These are phyloP conservation scores for Pseudotsuga menziesii DNA, from an alignment of 75 land plant species.

Conservation along the genomic window DNA sequence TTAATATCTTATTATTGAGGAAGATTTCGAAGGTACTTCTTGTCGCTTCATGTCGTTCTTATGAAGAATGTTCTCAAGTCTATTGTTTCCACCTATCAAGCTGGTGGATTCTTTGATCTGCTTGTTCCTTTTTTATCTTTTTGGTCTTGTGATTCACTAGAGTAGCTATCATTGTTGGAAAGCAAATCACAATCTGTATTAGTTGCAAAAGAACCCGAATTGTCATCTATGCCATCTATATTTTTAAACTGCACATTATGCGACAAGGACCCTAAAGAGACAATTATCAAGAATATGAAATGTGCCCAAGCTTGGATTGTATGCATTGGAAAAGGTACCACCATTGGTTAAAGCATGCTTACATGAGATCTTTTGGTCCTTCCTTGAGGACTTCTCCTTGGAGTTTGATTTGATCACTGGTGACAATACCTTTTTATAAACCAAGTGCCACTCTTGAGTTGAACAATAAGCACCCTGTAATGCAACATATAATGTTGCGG, in stretches of 20 bases:
- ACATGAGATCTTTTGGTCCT: slow-evolving; percentile 33
- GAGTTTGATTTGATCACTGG: slow-evolving; percentile 53
- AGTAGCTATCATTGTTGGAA: slow-evolving; percentile 77
- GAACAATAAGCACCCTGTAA: too few relatives aligned
- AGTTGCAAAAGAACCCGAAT: slow-evolving; percentile 25
- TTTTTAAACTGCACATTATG: slow-evolving; percentile 42
- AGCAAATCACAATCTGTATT: slow-evolving; percentile 51
- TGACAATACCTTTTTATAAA: slow-evolving; percentile 15
- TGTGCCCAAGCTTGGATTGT: slow-evolving; percentile 69
- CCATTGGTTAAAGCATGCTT: slow-evolving; percentile 32
- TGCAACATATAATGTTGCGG: too few relatives aligned
- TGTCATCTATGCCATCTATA: slow-evolving; percentile 61
- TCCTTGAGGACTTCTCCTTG: slow-evolving; percentile 45
- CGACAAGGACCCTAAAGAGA: slow-evolving; percentile 21
- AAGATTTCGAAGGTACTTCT: too few relatives aligned
- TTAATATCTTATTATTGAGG: too few relatives aligned
- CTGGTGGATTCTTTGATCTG: slow-evolving; percentile 46
- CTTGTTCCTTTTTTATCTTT: slow-evolving; percentile 32
- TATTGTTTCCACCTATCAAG: slow-evolving; percentile 49
- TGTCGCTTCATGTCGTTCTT: slow-evolving; percentile 94
- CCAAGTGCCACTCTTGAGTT: background rate
- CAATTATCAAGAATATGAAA: slow-evolving; percentile 61
- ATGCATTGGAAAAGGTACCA: slow-evolving; percentile 51
- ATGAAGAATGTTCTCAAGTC: slow-evolving; percentile 69
- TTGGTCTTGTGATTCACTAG: slow-evolving; percentile 84